A percentile compares a stretch with the other conserved stretches of the same genome.
phyloP scores from a whole-genome alignment of 73 alveolate species.

The Paramecium sexaurelia region DNA sequence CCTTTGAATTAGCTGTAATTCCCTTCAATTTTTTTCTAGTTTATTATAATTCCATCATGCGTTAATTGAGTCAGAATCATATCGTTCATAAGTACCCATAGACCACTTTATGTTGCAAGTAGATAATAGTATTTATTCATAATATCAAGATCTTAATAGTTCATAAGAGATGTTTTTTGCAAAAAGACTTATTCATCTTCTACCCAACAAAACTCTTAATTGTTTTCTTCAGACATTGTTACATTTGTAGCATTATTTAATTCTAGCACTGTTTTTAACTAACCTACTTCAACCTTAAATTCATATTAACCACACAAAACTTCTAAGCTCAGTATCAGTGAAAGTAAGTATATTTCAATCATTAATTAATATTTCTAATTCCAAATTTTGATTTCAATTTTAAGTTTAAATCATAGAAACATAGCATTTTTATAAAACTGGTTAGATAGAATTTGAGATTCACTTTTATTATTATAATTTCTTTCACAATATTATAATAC shows the following conservation, averaged over 20 bases:
- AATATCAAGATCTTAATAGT: background rate
- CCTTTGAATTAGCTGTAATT: background rate
- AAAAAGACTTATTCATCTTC: background rate
- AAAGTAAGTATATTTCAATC: background rate
- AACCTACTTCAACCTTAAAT: background rate
- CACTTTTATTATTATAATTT: too few relatives aligned
- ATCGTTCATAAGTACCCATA: conserved; percentile 11
- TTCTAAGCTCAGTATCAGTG: background rate
- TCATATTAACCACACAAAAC: background rate
- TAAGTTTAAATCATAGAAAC: background rate
- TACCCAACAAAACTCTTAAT: conserved; percentile 1
- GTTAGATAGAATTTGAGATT: background rate
- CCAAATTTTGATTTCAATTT: background rate
- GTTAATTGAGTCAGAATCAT: background rate
- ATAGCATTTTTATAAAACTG: background rate
- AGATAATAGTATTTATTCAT: background rate
- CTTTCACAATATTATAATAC: background rate
- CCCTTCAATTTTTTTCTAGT: background rate
- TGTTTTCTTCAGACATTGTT: background rate
- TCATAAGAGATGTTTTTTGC: background rate
- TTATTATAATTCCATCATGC: background rate
- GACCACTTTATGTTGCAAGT: background rate
- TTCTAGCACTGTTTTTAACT: background rate
- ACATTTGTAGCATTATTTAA: conserved; percentile 14
- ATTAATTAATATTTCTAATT: background rate